Percentiles rank a stretch among this genome's conserved stretches.
Evolutionary conservation across 305 asterid species (phyloP).

Genomic region (Fraxinus xanthoxyloides): DNA sequence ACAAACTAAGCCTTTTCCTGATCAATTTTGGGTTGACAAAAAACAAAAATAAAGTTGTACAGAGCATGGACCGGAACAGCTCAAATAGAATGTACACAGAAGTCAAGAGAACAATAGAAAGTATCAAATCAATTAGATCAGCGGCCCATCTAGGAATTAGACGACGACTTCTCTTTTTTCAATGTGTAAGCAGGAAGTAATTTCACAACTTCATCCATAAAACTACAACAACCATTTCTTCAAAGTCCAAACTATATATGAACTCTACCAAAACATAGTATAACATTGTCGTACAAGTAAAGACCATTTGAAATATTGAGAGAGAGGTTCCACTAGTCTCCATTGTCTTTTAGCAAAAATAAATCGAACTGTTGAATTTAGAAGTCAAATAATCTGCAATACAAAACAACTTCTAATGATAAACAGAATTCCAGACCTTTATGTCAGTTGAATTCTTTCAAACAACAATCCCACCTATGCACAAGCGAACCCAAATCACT

Average conservation of each 20-base stretch:
- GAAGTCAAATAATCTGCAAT: neutral
- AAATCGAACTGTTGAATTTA: neutral
- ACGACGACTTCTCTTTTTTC: neutral
- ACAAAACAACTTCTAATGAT: neutral
- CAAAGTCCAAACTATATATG: neutral
- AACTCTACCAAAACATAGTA: neutral
- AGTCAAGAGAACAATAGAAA: neutral
- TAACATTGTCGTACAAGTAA: neutral
- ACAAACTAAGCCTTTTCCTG: neutral
- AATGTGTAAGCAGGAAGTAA: neutral
- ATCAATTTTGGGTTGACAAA: neutral
- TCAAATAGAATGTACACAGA: neutral
- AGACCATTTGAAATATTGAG: neutral
- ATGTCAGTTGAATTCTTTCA: neutral
- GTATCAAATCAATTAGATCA: neutral
- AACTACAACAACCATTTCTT: neutral
- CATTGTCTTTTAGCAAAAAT: neutral
- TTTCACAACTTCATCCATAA: neutral
- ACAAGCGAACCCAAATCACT: neutral
- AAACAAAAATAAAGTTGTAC: neutral
- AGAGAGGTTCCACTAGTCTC: neutral
- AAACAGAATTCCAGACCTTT: neutral
- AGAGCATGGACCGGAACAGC: neutral
- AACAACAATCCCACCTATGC: neutral
- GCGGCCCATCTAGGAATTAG: neutral